Evolutionary conservation across 257 asterid genomes (phyloP).

Genomic region (Przewalskia tangutica): DNA sequence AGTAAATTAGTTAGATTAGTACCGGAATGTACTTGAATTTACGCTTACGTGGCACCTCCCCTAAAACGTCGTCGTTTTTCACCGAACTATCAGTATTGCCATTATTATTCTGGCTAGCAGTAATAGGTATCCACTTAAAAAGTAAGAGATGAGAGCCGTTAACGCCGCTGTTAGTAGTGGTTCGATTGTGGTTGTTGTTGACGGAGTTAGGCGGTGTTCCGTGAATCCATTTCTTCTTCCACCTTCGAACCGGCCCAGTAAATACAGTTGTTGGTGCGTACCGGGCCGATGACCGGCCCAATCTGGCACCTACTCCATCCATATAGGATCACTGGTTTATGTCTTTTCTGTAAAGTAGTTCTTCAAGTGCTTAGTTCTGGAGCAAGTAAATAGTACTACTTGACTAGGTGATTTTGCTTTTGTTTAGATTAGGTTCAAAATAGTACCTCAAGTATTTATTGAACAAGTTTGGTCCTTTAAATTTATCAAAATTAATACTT

Average conservation of each 20-base stretch:
- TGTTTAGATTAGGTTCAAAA: too few species aligned
- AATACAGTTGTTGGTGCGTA: slow-evolving; percentile 85
- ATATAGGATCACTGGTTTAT: slow-evolving; percentile 17
- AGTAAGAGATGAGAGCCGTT: slow-evolving; percentile 58
- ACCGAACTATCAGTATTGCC: slow-evolving; percentile 26
- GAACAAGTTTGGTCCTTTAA: too few species aligned
- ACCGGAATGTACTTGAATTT: slow-evolving; percentile 94
- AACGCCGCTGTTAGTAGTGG: slow-evolving; percentile 33
- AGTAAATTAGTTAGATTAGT: slow-evolving; percentile 13
- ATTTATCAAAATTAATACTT: too few species aligned
- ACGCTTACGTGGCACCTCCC: slow-evolving; percentile 61
- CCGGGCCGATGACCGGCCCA: slow-evolving; percentile 83
- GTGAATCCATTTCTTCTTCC: slow-evolving; percentile 68
- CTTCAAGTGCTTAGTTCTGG: not conserved
- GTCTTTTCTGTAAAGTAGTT: not conserved
- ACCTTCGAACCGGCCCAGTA: slow-evolving; percentile 84
- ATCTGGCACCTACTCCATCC: slow-evolving; percentile 94
- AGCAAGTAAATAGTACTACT: not conserved
- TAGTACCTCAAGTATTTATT: too few species aligned
- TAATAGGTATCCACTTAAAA: slow-evolving; percentile 72
- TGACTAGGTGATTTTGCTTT: too few species aligned
- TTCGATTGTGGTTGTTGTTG: slow-evolving; percentile 2
- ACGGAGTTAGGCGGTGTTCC: slow-evolving; percentile 27
- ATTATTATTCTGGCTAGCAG: slow-evolving; percentile 33
- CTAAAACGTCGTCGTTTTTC: slow-evolving; percentile 27